Evolutionary conservation across 2,329 filamentous ascomycete genomes (phyloP), one percentile per base, ranked within the genome.

Genomic region (Colletotrichum destructivum): DNA sequence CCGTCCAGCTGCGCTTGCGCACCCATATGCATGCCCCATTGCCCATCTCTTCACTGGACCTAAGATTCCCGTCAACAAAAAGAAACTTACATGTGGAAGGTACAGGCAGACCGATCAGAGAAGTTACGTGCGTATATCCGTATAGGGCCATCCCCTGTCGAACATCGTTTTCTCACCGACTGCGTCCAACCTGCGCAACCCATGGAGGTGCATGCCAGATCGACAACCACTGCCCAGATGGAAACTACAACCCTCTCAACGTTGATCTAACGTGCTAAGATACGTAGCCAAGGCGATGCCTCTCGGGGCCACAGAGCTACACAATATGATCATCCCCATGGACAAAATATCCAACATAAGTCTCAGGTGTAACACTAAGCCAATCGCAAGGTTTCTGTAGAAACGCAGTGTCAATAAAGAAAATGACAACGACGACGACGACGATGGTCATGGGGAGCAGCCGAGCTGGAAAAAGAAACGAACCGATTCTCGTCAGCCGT

Each of bases 121-220:
- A 46, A 5, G 31, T 69, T 71, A 71, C 69, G 69, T 59, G 59
- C 69, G 69, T 71, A 71, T 38, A 23, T 44, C 55, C 47, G 56
- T 38, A 55, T 47, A 42, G 69, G 49, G 42, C 35, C 51, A 18
- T 59, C 51, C 59, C 57, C 40, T 31, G 23, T n/a, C 40, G 52
- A 38, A 54, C 23, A n/a, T 60, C 52, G 60, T 71, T 71, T 63
- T 60, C 69, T 71, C 69, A 69, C 69, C 69, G 69, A 71, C 51
- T 69, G 65, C 69, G 60, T 57, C 51, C 46, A 23, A 23, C 5
- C 23, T 54, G 47, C 13, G 49, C 12, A 62, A 42, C 31, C 68
- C 65, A 68, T 57, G 44, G 44, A 70, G 64, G 38, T 49, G 67
- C 63, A 67, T 71, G 52, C 52, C 18, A 47, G 57, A 71, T 71